These are phyloP conservation scores for Moelleriella libera DNA, from an alignment of 2,329 filamentous ascomycete species.

Conservation along the genomic window DNA sequence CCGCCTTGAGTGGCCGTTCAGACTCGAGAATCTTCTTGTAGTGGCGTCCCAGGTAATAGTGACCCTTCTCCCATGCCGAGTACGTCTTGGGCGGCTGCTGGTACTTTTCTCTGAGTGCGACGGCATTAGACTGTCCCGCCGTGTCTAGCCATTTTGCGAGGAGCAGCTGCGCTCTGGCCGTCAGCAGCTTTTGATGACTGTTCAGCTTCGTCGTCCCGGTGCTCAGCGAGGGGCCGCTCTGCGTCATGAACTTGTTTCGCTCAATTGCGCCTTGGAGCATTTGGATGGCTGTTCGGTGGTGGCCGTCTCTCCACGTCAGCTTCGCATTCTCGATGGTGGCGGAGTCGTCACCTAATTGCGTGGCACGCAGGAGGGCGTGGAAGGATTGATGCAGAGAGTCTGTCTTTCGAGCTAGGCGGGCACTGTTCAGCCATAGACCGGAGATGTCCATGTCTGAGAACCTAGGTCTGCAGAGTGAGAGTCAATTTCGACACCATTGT, in stretches of 20 bases:
- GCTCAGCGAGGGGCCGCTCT: constrained; percentile 21
- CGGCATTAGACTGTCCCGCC: constrained; percentile 83
- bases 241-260: constrained; percentile 56
- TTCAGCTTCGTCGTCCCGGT: constrained; percentile 22
- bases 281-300: constrained; percentile 90
- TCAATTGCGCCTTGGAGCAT: constrained; percentile 76
- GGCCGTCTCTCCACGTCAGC: constrained; percentile 82
- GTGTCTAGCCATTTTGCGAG: constrained; percentile 94
- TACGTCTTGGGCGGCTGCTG: constrained; percentile 61
- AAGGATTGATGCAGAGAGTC: constrained; percentile 79
- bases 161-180: constrained; percentile 70
- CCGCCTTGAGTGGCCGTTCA: constrained; percentile 61
- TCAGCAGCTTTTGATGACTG: constrained; percentile 43
- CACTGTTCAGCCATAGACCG: constrained; percentile 71
- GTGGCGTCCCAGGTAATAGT: constrained; percentile 92
- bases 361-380: constrained; percentile 83
- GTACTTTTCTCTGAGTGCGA: constrained; percentile 68
- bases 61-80: constrained; percentile 82
- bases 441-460: constrained; percentile 66
- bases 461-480: constrained; percentile 25
- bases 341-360: constrained; percentile 68
- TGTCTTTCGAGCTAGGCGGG: constrained; percentile 73
- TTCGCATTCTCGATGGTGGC: constrained; percentile 91
- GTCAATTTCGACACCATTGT: too few relatives aligned
- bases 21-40: constrained; percentile 94